Base-by-base conservation (phyloP, 768 basidiomycete species). In the Coprinellus micaceus region DNA sequence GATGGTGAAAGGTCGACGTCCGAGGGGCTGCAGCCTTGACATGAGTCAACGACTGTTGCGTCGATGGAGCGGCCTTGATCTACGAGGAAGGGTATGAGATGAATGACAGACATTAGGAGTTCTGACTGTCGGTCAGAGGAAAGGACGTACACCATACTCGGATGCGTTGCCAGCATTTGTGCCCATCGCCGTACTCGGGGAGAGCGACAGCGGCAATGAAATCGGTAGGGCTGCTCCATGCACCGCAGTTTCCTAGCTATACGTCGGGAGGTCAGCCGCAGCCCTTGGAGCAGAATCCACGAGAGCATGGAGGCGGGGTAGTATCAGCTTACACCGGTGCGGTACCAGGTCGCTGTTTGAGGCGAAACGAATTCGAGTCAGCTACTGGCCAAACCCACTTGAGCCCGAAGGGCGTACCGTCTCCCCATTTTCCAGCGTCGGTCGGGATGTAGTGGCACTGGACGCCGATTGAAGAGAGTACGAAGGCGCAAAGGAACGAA, bases 11-110 rank as follows among this genome's bases (percentile, higher is more conserved):
- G 60, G 54, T 71, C 69, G 40, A 71, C 60, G 33, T 58, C 61
- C 39, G 62, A 60, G n/a, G 44, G 55, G 21, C 58, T 60, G 53
- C 70, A 70, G 2, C 66, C 63, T n/a, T 66, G 66, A 54, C 70
- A 71, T 2, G 66, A 62, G 58, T 71, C 70, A 25, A 67, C 66
- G 5, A 70, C 61, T 21, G 57, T 60, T 5, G 64, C 69, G 15
- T 54, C 54, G 12, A 69, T 57, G 11, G 62, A 50, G 33, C 61
- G 66, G 11, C 68, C 68, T 56, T 58, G 43, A 55, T 69, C 70
- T 71, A 45, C 19, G 39, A 28, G 36, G 28, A 25, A 25, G 26
- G 19, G 7, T 6, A 22, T 11, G 21, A 43, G 26, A n/a, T n/a
- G n/a, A n/a, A n/a, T n/a, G n/a, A n/a, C n/a, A n/a, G n/a, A n/a